Base-by-base conservation (phyloP, 768 basidiomycete genomes). In the Lactarius tabidus region DNA sequence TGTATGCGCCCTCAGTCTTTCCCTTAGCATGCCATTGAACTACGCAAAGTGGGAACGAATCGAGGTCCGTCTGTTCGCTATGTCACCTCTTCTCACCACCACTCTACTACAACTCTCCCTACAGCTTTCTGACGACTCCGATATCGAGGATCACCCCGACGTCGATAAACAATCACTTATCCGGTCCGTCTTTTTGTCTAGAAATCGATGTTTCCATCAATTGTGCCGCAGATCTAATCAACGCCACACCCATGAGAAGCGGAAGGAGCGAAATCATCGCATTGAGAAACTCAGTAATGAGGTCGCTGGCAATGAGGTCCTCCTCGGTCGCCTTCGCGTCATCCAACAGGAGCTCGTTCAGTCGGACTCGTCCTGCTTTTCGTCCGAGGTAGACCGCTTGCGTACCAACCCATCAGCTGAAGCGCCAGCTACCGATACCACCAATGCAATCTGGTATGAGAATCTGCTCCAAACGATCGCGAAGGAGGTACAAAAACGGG, bases 1-100 rank as follows among this genome's bases (percentile, higher is more conserved):
- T 33, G 8, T 33, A 33, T 33, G 33, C 33, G 33, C 33, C 33
- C 33, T 33, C 33, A 33, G 33, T 8, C 3, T 8, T 33, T 8
- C 3, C 33, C 3, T 3, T 33, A 33, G 33, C 31, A 43, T 91
- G 90, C 88, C 90, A 10, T 80, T 98, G 74, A 97, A 97, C 79
- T 98, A 98, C 79, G 90, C 90, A 70, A 98, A 98, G 80, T 98
- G 95, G 95, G 95, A 97, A 75, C 84, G 88, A 70, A 88, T 98
- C 63, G 95, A 99, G 86, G 93, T 92, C 66, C 59, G 77, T 65
- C 31, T 28, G 17, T n/a, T n/a, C n/a, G n/a, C n/a, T n/a, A n/a
- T n/a, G n/a, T 9, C 45, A 43, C 43, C 23, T 33, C 41, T 57
- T 23, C 61, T 58, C 45, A 36, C 65, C 39, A 28, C 62, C 43